Conservation (phyloP, 139 green algal species). For the Asterochloris erici region DNA sequence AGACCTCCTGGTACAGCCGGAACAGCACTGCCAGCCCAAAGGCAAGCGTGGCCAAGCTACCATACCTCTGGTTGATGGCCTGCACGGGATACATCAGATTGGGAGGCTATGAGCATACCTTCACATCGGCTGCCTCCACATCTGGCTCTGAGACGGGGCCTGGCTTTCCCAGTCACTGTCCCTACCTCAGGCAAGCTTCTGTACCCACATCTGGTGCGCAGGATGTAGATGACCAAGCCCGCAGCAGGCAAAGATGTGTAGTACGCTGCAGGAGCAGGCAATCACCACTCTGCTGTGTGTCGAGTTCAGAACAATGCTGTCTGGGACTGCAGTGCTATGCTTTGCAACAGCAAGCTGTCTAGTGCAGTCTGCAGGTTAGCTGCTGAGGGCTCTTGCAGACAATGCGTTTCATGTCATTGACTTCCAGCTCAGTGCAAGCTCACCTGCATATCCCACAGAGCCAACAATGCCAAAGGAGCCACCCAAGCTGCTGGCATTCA, state of each 20-base stretch:
- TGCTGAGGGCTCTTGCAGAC: too few relatives aligned
- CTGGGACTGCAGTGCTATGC: not conserved
- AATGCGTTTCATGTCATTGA: not conserved
- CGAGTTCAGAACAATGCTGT: not conserved
- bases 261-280: slow-evolving; percentile 16
- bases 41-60: slow-evolving; percentile 15
- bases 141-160: too few relatives aligned
- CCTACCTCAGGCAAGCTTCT: slow-evolving; percentile 15
- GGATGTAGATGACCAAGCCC: slow-evolving; percentile 23
- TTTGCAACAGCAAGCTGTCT: too few relatives aligned
- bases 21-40: slow-evolving; percentile 30
- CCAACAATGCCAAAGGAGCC: slow-evolving; percentile 24
- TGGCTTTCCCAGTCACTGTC: too few relatives aligned
- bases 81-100: too few relatives aligned
- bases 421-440: not conserved
- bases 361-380: not conserved
- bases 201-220: slow-evolving; percentile 15
- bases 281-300: not conserved
- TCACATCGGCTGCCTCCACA: too few relatives aligned
- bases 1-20: slow-evolving; percentile 29
- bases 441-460: slow-evolving; percentile 3
- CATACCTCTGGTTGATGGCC: slow-evolving; percentile 27
- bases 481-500: slow-evolving; percentile 18
- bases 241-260: slow-evolving; percentile 26
- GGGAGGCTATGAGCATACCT: too few relatives aligned